Conservation (phyloP, 1,284 basidiomycete species). For the Apiotrichum mycotoxinovorans region DNA sequence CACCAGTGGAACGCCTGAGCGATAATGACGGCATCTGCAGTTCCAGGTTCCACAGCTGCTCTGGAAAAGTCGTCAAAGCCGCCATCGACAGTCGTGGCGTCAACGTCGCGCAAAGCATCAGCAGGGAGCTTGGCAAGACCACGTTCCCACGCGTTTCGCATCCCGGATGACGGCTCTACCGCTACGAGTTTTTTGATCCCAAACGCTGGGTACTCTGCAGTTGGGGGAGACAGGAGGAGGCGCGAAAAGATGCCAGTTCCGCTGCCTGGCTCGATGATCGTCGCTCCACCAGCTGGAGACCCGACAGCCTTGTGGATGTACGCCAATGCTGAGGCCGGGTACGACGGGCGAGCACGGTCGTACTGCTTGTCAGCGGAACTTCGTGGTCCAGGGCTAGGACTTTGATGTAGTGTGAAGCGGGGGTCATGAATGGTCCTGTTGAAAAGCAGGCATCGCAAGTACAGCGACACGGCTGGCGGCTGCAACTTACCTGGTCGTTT, state of each 20-base stretch:
- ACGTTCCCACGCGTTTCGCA: slow-evolving; percentile 45
- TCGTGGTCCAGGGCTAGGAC: no score
- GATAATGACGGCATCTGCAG: slow-evolving; percentile 47
- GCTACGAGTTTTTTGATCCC: slow-evolving; percentile 37
- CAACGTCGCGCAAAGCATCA: not conserved
- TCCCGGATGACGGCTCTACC: slow-evolving; percentile 51
- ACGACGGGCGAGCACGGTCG: slow-evolving; percentile 50
- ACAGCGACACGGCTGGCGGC: no score
- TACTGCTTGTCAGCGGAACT: slow-evolving; percentile 39
- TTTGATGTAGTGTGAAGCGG: no score
- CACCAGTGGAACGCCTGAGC: slow-evolving; percentile 51
- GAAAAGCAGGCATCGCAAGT: no score
- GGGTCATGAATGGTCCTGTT: no score
- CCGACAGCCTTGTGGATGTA: slow-evolving; percentile 27
- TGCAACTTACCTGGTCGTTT: slow-evolving; percentile 38
- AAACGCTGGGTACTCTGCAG: slow-evolving; percentile 37
- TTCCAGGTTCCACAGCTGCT: slow-evolving; percentile 24
- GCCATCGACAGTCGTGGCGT: slow-evolving; percentile 36
- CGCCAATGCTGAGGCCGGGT: slow-evolving; percentile 43
- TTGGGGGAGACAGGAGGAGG: slow-evolving; percentile 43
- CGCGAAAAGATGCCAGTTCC: slow-evolving; percentile 53
- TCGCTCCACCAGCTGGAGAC: not conserved
- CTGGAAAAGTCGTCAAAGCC: slow-evolving; percentile 46
- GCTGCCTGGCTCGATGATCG: slow-evolving; percentile 44
- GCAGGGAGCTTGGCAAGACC: slow-evolving; percentile 17